Evolutionary conservation across 306 rosid species (phyloP).

Genomic region (Dryas octopetala): DNA sequence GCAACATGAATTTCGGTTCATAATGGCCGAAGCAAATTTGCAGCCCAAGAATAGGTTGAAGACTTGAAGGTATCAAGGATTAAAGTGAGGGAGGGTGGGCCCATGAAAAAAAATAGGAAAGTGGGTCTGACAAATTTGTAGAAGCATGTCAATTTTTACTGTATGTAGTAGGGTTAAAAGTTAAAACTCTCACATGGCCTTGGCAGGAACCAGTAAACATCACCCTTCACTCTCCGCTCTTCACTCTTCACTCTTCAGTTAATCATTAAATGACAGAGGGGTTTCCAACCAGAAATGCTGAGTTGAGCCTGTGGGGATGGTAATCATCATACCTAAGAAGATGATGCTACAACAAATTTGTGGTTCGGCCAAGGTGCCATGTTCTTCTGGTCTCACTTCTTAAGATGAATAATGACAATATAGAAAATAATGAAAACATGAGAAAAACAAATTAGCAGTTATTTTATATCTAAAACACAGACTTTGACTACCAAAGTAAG

Average conservation of each 20-base stretch:
- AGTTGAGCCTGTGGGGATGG: not conserved
- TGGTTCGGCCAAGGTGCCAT: not conserved
- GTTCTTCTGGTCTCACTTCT: not conserved
- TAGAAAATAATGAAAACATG: not conserved
- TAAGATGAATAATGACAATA: not conserved
- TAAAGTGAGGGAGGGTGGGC: not conserved
- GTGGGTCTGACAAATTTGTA: not conserved
- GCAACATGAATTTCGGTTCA: too few relatives aligned
- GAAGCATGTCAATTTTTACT: not conserved
- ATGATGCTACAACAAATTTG: not conserved
- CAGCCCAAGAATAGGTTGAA: not conserved
- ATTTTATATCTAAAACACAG: not conserved
- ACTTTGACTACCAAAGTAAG: not conserved
- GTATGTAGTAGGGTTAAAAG: not conserved
- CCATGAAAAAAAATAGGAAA: not conserved
- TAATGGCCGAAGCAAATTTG: too few relatives aligned
- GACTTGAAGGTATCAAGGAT: not conserved
- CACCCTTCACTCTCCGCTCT: not conserved
- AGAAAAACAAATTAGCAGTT: not conserved
- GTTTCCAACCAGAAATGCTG: not conserved
- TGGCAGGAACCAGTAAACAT: conserved; percentile 5
- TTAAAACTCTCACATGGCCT: conserved; percentile 16
- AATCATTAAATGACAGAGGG: not conserved
- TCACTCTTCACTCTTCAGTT: not conserved
- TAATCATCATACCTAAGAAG: not conserved